Conservation (phyloP, 1,139 yeast species). For the Suhomyces maxii region DNA sequence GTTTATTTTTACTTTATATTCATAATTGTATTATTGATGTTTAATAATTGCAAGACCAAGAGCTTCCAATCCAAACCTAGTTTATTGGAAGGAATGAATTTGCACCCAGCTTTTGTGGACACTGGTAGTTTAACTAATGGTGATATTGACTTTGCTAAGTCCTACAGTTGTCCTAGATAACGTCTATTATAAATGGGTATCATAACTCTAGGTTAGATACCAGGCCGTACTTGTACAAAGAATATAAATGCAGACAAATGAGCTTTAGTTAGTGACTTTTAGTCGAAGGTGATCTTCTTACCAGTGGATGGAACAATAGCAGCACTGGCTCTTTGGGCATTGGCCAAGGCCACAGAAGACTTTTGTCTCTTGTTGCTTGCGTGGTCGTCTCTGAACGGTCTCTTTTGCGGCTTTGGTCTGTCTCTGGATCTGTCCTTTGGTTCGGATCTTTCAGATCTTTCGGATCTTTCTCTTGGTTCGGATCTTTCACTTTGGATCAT, state of each 20-base stretch:
- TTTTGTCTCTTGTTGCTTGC: slow-evolving; percentile 48
- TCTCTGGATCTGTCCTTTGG: slow-evolving; percentile 1
- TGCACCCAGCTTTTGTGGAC: too few relatives aligned
- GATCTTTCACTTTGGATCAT: slow-evolving; percentile 40
- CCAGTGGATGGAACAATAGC: slow-evolving; percentile 92
- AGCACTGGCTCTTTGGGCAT: slow-evolving; percentile 86
- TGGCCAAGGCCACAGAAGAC: slow-evolving; percentile 85
- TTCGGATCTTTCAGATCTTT: slow-evolving; percentile 2
- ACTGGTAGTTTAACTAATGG: too few relatives aligned
- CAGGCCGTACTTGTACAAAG: too few relatives aligned
- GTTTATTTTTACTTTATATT: slow-evolving; percentile 2
- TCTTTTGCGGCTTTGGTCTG: slow-evolving; percentile 17
- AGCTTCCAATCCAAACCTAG: not conserved
- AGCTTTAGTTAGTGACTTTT: slow-evolving; percentile 5
- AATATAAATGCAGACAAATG: too few relatives aligned
- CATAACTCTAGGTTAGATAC: too few relatives aligned
- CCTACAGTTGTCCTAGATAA: too few relatives aligned
- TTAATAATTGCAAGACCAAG: not conserved
- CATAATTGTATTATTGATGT: slow-evolving; percentile 7
- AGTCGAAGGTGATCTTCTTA: slow-evolving; percentile 72
- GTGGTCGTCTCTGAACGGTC: slow-evolving; percentile 19
- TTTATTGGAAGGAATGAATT: too few relatives aligned
- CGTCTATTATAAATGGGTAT: too few relatives aligned
- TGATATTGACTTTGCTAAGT: too few relatives aligned
- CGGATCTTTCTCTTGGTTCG: slow-evolving; percentile 26